Evolutionary conservation across 768 basidiomycete genomes (phyloP), one percentile per base, ranked within the genome.

Genomic region (Austroboletus festivus): DNA sequence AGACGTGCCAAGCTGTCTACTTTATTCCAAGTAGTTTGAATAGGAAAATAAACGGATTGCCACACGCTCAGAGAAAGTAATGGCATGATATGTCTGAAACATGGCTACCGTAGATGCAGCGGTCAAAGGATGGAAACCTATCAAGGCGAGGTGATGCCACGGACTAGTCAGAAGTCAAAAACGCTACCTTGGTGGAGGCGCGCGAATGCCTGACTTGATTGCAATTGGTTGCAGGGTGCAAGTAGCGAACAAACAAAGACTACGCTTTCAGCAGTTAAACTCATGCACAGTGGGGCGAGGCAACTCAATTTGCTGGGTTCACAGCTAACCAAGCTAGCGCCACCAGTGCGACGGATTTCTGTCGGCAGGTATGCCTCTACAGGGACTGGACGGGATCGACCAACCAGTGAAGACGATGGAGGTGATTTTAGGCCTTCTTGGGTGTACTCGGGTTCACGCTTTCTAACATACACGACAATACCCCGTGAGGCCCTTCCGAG

Each of bases 401-500:
- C 16, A n/a, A 42, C 20, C 7, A 22, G 38, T 18, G 50, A 52
- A 24, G 56, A 69, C 46, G 50, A 66, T 19, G 51, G 20, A 19
- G 42, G 35, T 21, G 82, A 83, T 60, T 78, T 80, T 56, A 73
- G 82, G 42, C 80, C 82, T 28, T 72, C 78, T 38, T 83, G 82
- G 82, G 75, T 82, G 37, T 83, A 82, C 58, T 69, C 72, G 34
- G 64, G 70, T 22, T 71, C 79, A 24, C 72, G 75, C 46, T 59
- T 82, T 47, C 64, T 81, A 38, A 79, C 75, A 37, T 81, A 75
- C 54, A 71, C 75, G 4, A 45, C 81, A 16, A 78, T 85, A 60
- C 83, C 82, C 53, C 65, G 84, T 82, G 63, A 53, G 73, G 38
- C 46, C 26, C 52, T 18, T 19, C 38, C 50, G 38, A 21, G 18